Evolutionary conservation across 2,329 filamentous ascomycete species (phyloP).

Genomic region (Laburnicola sp.): DNA sequence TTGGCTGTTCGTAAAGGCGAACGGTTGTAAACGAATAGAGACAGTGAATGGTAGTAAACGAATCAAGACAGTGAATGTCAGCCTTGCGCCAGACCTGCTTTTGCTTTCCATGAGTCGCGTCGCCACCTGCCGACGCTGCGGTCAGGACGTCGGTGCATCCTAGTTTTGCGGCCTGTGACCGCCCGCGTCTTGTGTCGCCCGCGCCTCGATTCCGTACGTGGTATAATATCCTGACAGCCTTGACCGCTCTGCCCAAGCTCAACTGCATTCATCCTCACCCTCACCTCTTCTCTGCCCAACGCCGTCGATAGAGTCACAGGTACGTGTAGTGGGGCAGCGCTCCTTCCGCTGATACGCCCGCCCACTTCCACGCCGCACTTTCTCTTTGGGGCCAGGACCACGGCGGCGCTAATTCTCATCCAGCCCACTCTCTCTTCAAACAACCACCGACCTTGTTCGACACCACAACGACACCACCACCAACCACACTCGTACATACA

Average conservation of each 20-base stretch:
- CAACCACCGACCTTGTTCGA: slow-evolving; percentile 32
- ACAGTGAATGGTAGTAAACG: slow-evolving; percentile 16
- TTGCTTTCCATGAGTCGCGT: slow-evolving; percentile 39
- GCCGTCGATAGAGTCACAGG: slow-evolving; percentile 15
- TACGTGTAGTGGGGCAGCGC: slow-evolving; percentile 26
- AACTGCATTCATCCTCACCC: slow-evolving; percentile 9
- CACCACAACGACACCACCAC: slow-evolving; percentile 15
- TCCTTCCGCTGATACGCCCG: slow-evolving; percentile 40
- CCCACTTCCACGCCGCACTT: slow-evolving; percentile 21
- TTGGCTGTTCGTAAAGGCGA: slow-evolving; percentile 10
- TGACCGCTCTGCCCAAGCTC: slow-evolving; percentile 9
- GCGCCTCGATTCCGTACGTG: slow-evolving; percentile 22
- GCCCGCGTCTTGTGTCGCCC: slow-evolving; percentile 22
- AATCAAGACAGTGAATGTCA: slow-evolving; percentile 24
- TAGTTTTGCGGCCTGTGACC: slow-evolving; percentile 32
- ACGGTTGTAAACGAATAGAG: background rate
- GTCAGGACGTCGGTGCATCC: slow-evolving; percentile 34
- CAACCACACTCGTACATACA: slow-evolving; percentile 18
- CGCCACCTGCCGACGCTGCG: slow-evolving; percentile 30
- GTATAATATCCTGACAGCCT: slow-evolving; percentile 27
- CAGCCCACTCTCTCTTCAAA: slow-evolving; percentile 42
- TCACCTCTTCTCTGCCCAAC: background rate
- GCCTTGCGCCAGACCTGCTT: slow-evolving; percentile 22
- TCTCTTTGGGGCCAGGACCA: slow-evolving; percentile 34
- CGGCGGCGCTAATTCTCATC: slow-evolving; percentile 39